These are phyloP conservation scores for Anisodus tanguticus DNA, from an alignment of 257 asterid genomes.

Conservation along the genomic window DNA sequence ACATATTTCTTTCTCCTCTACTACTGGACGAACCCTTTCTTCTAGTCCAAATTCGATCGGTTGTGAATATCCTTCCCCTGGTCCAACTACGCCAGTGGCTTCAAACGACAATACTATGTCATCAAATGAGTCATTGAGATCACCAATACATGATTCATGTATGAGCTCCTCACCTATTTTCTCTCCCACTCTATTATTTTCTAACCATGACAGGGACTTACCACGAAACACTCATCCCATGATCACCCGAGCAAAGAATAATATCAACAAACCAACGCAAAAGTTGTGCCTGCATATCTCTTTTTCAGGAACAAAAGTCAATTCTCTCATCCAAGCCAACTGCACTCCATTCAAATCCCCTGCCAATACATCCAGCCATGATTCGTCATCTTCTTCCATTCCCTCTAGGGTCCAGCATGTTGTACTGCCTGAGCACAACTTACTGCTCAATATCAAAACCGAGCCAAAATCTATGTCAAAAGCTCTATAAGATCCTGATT, in stretches of 20 bases:
- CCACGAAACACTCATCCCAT: no score
- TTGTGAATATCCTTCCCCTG: background rate
- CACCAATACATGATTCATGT: no score
- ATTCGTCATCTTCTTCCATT: background rate
- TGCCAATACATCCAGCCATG: background rate
- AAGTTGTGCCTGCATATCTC: no score
- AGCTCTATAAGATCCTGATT: background rate
- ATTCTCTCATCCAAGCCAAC: background rate
- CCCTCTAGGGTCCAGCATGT: background rate
- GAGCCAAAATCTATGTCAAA: background rate
- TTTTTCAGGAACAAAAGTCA: background rate
- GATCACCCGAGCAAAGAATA: background rate
- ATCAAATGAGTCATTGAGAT: no score
- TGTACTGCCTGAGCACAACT: background rate
- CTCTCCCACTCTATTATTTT: no score
- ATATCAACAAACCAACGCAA: background rate
- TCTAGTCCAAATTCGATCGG: background rate
- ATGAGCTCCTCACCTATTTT: no score
- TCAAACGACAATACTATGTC: no score
- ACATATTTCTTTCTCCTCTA: no score
- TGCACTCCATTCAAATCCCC: background rate
- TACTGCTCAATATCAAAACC: background rate
- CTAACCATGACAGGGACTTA: no score
- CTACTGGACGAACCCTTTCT: no score
- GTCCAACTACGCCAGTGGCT: background rate